Evolutionary conservation across 192 early-diverging fungal species (phyloP), one percentile per base, ranked within the genome.

Genomic region (Obelidium mucronatum): DNA sequence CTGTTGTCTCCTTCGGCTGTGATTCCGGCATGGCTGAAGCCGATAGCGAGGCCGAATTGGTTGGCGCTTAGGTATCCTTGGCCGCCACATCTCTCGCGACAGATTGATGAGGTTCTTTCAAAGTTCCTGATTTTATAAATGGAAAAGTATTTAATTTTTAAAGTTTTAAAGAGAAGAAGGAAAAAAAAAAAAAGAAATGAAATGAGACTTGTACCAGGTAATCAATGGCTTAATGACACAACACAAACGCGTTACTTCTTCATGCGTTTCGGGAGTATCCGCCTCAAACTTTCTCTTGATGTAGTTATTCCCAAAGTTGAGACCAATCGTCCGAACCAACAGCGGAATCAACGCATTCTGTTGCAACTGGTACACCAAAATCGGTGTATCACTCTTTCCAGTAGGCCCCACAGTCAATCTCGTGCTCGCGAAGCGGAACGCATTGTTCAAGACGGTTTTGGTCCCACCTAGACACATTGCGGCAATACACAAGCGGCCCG

Each of bases 1-100:
- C 86, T 86, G 81, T 92, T 92, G 70, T 93, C 92, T 28, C 92
- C 92, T 81, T 93, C 92, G 40, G 92, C 92, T 8, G 92, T 91
- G 83, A 92, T 92, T 63, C 91, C 91, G 17, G 91, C 90, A 76
- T 93, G 92, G 8, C 90, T 84, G 73, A 92, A 91, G 8, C 90
- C 90, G 81, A 93, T 88, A 67, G 82, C 82, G 28, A 84, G 74
- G 31, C 88, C 90, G 67, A 93, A 84, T 60, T 89, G 80, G 79
- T 92, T 92, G 63, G 84, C 79, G 28, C 82, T 79, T 37, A 93
- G 80, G 79, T 92, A 93, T 1, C 92, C 92, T 62, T 81, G 78
- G 15, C 92, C 90, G 64, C 92, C 92, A 74, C 91, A 92, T 53
- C 92, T 83, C 73, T 93, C 92, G 54, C 92, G 87, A 71, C 86